Evolutionary conservation across 2,329 filamentous ascomycete genomes (phyloP).

Genomic region (Atkinsonella hypoxylon): DNA sequence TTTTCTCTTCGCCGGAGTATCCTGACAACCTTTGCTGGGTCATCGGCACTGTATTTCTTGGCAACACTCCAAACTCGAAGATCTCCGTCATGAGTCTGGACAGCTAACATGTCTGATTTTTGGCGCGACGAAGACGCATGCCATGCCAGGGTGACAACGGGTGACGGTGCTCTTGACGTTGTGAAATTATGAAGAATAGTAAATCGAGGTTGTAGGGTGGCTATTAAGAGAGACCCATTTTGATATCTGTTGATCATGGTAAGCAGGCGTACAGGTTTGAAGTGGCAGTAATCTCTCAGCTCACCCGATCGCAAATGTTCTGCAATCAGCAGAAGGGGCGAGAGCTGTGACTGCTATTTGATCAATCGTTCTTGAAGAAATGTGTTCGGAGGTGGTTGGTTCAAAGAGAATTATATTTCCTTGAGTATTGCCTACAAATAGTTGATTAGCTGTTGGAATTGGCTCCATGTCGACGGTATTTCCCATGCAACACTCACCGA

Average conservation of each 20-base stretch:
- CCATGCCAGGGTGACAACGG: conserved; percentile 81
- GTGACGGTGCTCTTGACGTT: conserved; percentile 71
- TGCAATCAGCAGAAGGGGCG: conserved; percentile 78
- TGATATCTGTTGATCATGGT: conserved; percentile 53
- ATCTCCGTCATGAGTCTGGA: conserved; percentile 84
- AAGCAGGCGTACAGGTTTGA: conserved; percentile 3
- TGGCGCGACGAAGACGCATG: conserved; percentile 92
- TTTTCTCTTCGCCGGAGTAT: conserved; percentile 72
- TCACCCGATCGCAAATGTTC: conserved; percentile 92
- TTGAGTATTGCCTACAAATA: conserved; percentile 64
- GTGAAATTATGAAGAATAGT: conserved; percentile 88
- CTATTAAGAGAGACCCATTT: conserved; percentile 88
- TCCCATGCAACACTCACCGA: conserved; percentile 50
- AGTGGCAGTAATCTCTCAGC: conserved; percentile 11
- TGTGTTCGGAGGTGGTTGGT: conserved; percentile 82
- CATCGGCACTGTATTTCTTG: conserved; percentile 58
- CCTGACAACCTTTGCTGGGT: conserved; percentile 79
- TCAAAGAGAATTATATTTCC: conserved; percentile 93
- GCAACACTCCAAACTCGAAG: conserved; percentile 93
- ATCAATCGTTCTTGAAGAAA: conserved; percentile 76
- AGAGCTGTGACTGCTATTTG: conserved; percentile 93
- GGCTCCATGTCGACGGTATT: too few relatives aligned
- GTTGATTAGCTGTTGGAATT: background rate
- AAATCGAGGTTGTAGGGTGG: conserved; percentile 79
- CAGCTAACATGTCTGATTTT: conserved; percentile 95